phyloP scores from a whole-genome alignment of 1,139 yeast species.

The Wickerhamomyces sp. region DNA sequence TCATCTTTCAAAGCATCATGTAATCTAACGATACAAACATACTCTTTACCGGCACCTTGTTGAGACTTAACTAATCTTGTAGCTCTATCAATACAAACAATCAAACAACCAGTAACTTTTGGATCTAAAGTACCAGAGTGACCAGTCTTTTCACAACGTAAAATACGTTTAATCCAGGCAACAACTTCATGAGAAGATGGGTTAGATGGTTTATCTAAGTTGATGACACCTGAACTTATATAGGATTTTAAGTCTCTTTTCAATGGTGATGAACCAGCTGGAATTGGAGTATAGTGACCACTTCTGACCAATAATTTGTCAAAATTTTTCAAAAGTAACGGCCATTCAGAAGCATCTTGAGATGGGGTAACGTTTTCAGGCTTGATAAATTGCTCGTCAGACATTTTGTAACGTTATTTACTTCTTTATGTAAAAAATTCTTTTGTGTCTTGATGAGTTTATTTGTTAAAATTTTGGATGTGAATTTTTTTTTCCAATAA shows the following conservation, averaged over 20 bases:
- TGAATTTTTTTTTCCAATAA: not conserved
- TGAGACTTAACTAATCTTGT: conserved; percentile 97
- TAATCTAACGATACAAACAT: conserved; percentile 93
- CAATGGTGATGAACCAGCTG: conserved; percentile 90
- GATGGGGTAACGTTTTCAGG: conserved; percentile 81
- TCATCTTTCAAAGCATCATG: conserved; percentile 91
- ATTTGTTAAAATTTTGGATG: not conserved
- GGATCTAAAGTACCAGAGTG: conserved; percentile 99
- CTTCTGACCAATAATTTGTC: conserved; percentile 93
- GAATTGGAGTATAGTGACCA: conserved; percentile 95
- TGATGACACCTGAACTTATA: conserved; percentile 91
- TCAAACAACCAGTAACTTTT: conserved; percentile 95
- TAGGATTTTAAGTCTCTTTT: conserved; percentile 90
- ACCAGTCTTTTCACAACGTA: conserved; percentile 95
- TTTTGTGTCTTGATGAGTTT: not conserved
- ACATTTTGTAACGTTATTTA: conserved; percentile 28
- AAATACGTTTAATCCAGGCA: conserved; percentile 96
- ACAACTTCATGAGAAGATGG: conserved; percentile 99
- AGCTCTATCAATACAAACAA: conserved; percentile 97
- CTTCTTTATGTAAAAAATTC: not conserved
- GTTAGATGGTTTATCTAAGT: conserved; percentile 95
- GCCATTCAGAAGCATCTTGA: conserved; percentile 92
- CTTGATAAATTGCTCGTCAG: conserved; percentile 75
- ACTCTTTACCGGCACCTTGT: conserved; percentile 99
- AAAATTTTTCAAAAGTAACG: conserved; percentile 85